phyloP scores from a whole-genome alignment of 495 filamentous ascomycete species.

The Penicillium crystallinum region DNA sequence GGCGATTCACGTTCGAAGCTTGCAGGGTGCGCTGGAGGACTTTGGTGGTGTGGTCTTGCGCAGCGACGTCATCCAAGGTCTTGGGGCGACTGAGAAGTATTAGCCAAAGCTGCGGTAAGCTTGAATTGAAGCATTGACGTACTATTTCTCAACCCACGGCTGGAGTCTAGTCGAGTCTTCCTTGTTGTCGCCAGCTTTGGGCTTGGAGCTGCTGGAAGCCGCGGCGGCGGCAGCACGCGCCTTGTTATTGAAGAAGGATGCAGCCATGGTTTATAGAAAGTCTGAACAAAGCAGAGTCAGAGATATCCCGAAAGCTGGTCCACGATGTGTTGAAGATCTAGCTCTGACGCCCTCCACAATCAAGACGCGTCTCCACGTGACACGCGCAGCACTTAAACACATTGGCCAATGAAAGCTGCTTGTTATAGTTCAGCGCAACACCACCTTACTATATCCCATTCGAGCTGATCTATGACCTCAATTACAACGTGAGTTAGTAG shows the following conservation, averaged over 20 bases:
- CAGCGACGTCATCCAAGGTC: slow-evolving; percentile 87
- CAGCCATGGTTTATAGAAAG: slow-evolving; percentile 45
- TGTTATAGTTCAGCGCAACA: slow-evolving; percentile 9
- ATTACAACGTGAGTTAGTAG: not conserved
- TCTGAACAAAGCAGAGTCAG: not conserved
- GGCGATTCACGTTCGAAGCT: slow-evolving; percentile 69
- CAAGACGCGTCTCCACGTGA: slow-evolving; percentile 41
- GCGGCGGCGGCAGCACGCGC: slow-evolving; percentile 80
- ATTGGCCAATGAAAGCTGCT: slow-evolving; percentile 14
- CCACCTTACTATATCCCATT: slow-evolving; percentile 1
- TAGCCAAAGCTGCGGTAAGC: not conserved
- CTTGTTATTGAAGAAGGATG: slow-evolving; percentile 92
- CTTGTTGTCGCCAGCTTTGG: slow-evolving; percentile 51
- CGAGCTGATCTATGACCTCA: not conserved
- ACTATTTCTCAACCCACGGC: slow-evolving; percentile 99
- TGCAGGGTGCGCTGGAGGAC: slow-evolving; percentile 89
- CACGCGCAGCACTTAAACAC: slow-evolving; percentile 27
- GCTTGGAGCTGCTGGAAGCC: slow-evolving; percentile 41
- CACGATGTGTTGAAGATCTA: slow-evolving; percentile 5
- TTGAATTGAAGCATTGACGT: slow-evolving; percentile 23
- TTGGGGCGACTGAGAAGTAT: slow-evolving; percentile 70
- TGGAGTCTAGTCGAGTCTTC: slow-evolving; percentile 66
- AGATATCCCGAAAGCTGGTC: not conserved
- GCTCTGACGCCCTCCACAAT: slow-evolving; percentile 17
- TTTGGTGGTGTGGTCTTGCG: slow-evolving; percentile 94